Percentiles rank a stretch among this genome's conserved stretches.
Conservation (phyloP, 2,329 filamentous ascomycete species). For the Aspergillus fumigatiaffinis region DNA sequence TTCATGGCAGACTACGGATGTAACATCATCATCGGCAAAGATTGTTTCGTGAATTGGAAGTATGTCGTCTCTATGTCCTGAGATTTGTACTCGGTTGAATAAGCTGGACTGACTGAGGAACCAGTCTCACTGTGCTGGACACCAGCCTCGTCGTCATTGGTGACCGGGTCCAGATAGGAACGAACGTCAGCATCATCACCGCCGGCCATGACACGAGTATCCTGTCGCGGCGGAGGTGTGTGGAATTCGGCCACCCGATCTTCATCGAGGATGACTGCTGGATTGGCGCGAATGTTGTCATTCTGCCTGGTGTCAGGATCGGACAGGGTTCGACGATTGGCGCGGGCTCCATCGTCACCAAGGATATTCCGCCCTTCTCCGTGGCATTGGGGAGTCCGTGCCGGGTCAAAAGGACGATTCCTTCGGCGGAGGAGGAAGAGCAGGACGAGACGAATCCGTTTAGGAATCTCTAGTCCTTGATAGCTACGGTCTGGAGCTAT, state of each 20-base stretch:
- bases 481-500: background rate
- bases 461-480: constrained; percentile 5
- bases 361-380: constrained; percentile 30
- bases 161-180: constrained; percentile 51
- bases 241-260: constrained; percentile 49
- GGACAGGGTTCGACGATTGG: constrained; percentile 41
- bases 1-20: constrained; percentile 32
- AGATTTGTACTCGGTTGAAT: background rate
- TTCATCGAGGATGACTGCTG: constrained; percentile 48
- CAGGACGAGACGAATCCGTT: constrained; percentile 21
- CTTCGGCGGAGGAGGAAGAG: constrained; percentile 22
- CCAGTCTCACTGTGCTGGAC: constrained; percentile 55
- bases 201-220: constrained; percentile 53
- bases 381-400: constrained; percentile 28
- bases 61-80: constrained; percentile 4
- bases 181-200: constrained; percentile 51
- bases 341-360: constrained; percentile 39
- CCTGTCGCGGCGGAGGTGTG: constrained; percentile 43
- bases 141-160: constrained; percentile 53
- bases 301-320: constrained; percentile 42
- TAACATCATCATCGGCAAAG: constrained; percentile 27
- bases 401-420: constrained; percentile 22
- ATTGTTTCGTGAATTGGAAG: constrained; percentile 34
- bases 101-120: background rate
- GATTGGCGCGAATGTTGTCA: constrained; percentile 48